Conservation (phyloP, 148 eudicot genomes). For the Mesembryanthemum crystallinum region DNA sequence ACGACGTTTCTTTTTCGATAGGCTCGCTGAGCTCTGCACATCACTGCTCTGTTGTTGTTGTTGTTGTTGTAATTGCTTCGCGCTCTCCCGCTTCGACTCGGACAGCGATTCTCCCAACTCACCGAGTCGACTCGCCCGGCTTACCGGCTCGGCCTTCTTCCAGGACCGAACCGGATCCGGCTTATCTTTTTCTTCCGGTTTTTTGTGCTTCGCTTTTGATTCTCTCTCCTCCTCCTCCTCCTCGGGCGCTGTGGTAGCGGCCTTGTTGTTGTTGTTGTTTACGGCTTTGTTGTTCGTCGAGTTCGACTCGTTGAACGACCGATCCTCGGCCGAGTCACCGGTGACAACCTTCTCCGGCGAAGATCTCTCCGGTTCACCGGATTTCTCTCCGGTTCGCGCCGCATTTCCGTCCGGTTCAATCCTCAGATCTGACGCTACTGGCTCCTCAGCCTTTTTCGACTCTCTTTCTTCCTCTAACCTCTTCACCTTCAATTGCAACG, state of each 20-base stretch:
- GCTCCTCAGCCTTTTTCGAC: slow-evolving; percentile 2
- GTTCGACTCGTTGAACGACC: slow-evolving; percentile 48
- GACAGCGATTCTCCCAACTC: slow-evolving; percentile 29
- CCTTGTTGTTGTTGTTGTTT: slow-evolving; percentile 9
- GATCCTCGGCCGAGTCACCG: slow-evolving; percentile 35
- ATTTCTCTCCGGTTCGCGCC: slow-evolving; percentile 1
- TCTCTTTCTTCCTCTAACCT: slow-evolving; percentile 40
- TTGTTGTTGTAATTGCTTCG: neutral
- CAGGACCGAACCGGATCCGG: slow-evolving; percentile 14
- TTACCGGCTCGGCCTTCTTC: slow-evolving; percentile 5
- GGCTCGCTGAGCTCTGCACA: slow-evolving; percentile 37
- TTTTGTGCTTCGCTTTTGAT: slow-evolving; percentile 15
- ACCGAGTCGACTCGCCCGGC: slow-evolving; percentile 26
- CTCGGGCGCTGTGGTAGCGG: neutral
- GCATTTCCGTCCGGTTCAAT: slow-evolving; percentile 22
- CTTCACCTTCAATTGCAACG: slow-evolving; percentile 43
- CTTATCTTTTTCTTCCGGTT: slow-evolving; percentile 1
- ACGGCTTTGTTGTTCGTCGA: slow-evolving; percentile 31
- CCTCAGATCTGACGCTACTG: slow-evolving; percentile 34
- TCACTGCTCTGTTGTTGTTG: slow-evolving; percentile 35
- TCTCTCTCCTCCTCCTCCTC: slow-evolving; percentile 11
- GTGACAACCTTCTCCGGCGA: slow-evolving; percentile 21
- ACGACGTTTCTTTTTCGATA: slow-evolving; percentile 37
- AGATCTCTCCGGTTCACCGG: slow-evolving; percentile 18
- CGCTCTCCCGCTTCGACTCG: slow-evolving; percentile 27